Evolutionary conservation across 73 alveolate genomes (phyloP), one percentile per base, ranked within the genome.

Genomic region (Paramecium biaurelia): DNA sequence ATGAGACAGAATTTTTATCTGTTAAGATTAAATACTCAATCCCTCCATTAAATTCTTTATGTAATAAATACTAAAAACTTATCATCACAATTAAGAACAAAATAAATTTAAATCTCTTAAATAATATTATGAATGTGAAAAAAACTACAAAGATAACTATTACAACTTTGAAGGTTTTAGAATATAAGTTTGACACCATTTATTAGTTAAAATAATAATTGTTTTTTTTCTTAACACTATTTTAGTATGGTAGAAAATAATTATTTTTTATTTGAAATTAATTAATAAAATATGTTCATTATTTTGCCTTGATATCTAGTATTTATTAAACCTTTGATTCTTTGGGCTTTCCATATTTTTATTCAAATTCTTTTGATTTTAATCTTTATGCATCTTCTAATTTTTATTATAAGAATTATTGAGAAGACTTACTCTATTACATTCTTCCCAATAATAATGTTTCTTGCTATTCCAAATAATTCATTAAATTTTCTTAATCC

Each of bases 301-400:
- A 74, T 37, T 74, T 74, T n/a, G 87, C 63, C 32, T 74, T 74
- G 8, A 74, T 37, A 74, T 74, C 87, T 18, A 35, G 18, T 34
- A 74, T 74, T 32, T 74, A 23, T 41, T 74, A 37, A 20, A 35
- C 34, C 24, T 74, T 74, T 15, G 63, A 34, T 74, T 74, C 87
- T 41, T 74, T 32, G 1, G 87, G 87, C 11, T 74, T 74, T 7
- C 87, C 87, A 34, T 74, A 74, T 74, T 70, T 70, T 74, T 32
- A 74, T 74, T 74, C 63, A 34, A 37, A 74, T 20, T 74, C 63
- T 34, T 74, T 32, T 6, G 59, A 10, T 37, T 18, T 74, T 37
- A 34, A 18, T 70, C 9, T 70, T 5, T 18, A 28, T 28, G 86
- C 86, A 70, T 70, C 86, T 15, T 70, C 26, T 70, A 70, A 12